phyloP scores from a whole-genome alignment of 2,329 filamentous ascomycete species.

The Fusarium nanum region DNA sequence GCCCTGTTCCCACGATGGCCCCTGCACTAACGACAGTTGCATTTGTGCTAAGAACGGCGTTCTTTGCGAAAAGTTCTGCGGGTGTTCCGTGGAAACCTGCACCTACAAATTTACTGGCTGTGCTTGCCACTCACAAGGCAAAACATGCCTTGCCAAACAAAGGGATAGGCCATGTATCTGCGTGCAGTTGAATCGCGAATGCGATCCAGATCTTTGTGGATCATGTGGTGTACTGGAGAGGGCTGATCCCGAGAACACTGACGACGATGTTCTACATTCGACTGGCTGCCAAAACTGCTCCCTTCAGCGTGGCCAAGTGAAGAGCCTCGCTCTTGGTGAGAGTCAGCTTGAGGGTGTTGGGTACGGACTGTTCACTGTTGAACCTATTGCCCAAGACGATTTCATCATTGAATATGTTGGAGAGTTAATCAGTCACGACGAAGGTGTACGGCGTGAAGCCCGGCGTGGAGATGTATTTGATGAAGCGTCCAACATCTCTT shows the following conservation, averaged over 20 bases:
- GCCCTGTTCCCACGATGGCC: conserved; percentile 76
- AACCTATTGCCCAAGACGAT: conserved; percentile 74
- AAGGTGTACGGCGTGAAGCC: conserved; percentile 75
- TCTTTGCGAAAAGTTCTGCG: conserved; percentile 79
- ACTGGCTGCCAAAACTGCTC: conserved; percentile 77
- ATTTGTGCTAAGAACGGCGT: conserved; percentile 70
- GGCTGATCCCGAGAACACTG: conserved; percentile 74
- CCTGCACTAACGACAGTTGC: conserved; percentile 71
- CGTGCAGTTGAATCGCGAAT: conserved; percentile 78
- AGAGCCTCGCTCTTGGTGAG: conserved; percentile 74
- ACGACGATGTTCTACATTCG: conserved; percentile 66
- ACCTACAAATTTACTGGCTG: conserved; percentile 75
- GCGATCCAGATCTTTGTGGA: conserved; percentile 80
- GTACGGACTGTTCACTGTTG: conserved; percentile 79
- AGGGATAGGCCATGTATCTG: conserved; percentile 76
- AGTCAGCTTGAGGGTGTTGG: conserved; percentile 76
- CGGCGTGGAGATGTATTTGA: conserved; percentile 70
- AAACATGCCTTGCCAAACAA: conserved; percentile 67
- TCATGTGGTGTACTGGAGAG: conserved; percentile 76
- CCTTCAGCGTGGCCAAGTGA: conserved; percentile 75
- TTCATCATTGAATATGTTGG: conserved; percentile 86
- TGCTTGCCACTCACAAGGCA: conserved; percentile 70
- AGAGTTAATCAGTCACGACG: conserved; percentile 77
- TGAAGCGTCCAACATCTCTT: conserved; percentile 71
- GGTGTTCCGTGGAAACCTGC: conserved; percentile 69